A percentile compares a stretch with the other conserved stretches of the same genome.
phyloP scores from a whole-genome alignment of 768 basidiomycete genomes.

The Serpula lacrymans region DNA sequence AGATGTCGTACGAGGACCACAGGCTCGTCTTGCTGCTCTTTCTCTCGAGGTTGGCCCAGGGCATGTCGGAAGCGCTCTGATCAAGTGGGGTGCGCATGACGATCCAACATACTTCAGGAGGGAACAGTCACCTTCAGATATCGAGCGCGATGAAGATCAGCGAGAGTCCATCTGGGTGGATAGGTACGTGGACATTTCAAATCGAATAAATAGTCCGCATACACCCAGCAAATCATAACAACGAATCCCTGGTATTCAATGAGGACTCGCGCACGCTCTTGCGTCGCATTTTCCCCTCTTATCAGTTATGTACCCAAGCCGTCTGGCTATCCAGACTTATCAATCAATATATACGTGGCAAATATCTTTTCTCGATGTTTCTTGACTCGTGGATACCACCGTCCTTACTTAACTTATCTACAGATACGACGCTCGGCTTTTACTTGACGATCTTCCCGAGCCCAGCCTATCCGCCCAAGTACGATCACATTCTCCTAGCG shows the following conservation, averaged over 20 bases:
- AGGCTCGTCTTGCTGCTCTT: constrained; percentile 35
- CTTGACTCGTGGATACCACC: constrained; percentile 7
- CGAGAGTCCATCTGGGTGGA: constrained; percentile 64
- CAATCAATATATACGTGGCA: neutral
- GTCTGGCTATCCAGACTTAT: neutral
- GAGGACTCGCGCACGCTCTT: too few relatives aligned
- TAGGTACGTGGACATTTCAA: constrained; percentile 58
- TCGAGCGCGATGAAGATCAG: constrained; percentile 3
- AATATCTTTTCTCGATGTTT: constrained; percentile 18
- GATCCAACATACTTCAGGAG: neutral
- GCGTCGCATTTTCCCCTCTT: too few relatives aligned
- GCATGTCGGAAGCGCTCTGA: constrained; percentile 30
- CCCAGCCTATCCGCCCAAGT: neutral
- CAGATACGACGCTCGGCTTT: constrained; percentile 80
- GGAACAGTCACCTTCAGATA: constrained; percentile 4
- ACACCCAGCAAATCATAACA: neutral
- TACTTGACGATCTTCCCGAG: constrained; percentile 52
- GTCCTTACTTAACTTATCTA: constrained; percentile 16
- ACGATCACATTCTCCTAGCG: constrained; percentile 44
- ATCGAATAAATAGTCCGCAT: neutral
- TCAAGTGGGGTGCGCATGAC: constrained; percentile 26
- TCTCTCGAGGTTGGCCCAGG: constrained; percentile 28
- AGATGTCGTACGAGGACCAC: constrained; percentile 56
- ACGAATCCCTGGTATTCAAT: too few relatives aligned
- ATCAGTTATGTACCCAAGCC: too few relatives aligned